A percentile compares a stretch with the other conserved stretches of the same genome.
phyloP scores from a whole-genome alignment of 1,139 yeast genomes.

The Magnusiomyces tetraspermus region DNA sequence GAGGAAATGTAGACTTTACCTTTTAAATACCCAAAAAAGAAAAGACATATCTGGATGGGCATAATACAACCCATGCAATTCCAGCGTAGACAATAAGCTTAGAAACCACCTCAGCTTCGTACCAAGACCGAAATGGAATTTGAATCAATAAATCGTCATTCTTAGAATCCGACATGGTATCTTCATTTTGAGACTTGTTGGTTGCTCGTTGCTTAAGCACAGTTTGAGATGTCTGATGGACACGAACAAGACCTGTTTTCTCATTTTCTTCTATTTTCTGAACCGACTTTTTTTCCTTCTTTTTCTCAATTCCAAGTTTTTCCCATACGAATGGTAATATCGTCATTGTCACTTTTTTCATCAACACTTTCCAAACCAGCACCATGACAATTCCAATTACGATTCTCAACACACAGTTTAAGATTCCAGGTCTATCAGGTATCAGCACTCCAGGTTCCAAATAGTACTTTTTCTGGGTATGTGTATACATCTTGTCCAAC shows the following conservation, averaged over 20 bases:
- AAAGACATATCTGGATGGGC: conserved; percentile 20
- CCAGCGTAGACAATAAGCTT: conserved; percentile 70
- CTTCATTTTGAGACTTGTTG: background rate
- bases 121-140: conserved; percentile 35
- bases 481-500: background rate
- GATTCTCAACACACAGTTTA: conserved; percentile 34
- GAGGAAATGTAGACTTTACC: too few species aligned
- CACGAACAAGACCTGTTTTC: conserved; percentile 3
- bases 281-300: conserved; percentile 21
- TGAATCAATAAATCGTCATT: background rate
- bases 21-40: conserved; percentile 14
- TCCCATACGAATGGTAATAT: conserved; percentile 35
- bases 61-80: conserved; percentile 36
- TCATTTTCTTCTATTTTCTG: conserved; percentile 3
- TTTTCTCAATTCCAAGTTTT: conserved; percentile 6
- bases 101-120: conserved; percentile 67
- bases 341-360: conserved; percentile 34
- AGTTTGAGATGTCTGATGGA: conserved; percentile 30
- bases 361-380: conserved; percentile 48
- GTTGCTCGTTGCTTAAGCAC: conserved; percentile 25
- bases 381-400: conserved; percentile 51
- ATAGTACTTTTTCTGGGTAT: background rate
- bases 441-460: background rate
- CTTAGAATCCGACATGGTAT: background rate
- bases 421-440: background rate